Evolutionary conservation across 192 early-diverging fungal genomes (phyloP), one percentile per base, ranked within the genome.

Genomic region (Gigaspora rosea): DNA sequence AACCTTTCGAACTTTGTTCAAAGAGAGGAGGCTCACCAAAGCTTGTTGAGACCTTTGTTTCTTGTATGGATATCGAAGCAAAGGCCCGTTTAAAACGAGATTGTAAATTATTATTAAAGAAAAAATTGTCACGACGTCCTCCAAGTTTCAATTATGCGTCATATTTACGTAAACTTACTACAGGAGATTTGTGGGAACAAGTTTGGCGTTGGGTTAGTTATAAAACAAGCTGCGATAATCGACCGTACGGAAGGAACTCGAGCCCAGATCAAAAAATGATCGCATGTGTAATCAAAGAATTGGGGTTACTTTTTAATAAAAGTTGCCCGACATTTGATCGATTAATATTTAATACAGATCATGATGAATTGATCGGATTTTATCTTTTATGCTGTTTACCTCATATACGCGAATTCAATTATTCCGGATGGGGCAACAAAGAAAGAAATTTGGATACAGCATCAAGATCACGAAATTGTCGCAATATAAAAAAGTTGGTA

Each of bases 321-420:
- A 27, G 33, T 35, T 64, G 62, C 33, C 33, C 62, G 11, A 33
- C 22, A 64, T 64, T 64, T 64, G 62, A 64, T 64, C 32, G 33
- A 35, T 64, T 64, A 33, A 64, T 35, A 64, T 64, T 64, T 35
- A 64, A 64, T 64, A 64, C 62, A 15, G 62, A 64, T 64, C 62
- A 64, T 64, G 62, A 64, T 64, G 62, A 64, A 36, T 9, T 64
- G 8, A 64, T 64, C 13, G 62, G 62, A 16, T 64, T 64, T 36
- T 64, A 64, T 36, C 33, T 64, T 15, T 36, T 64, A 15, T 16
- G 33, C 15, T 64, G 62, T 35, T 64, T 64, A 35, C 62, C 62
- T 35, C 62, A 64, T 13, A 64, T 64, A 35, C 62, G 62, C 15
- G 62, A 64, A 64, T 64, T 64, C 33, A 64, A 64, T 64, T 64